Base-by-base conservation (phyloP, 805 yeast species). In the Myxozyma nipponensis region DNA sequence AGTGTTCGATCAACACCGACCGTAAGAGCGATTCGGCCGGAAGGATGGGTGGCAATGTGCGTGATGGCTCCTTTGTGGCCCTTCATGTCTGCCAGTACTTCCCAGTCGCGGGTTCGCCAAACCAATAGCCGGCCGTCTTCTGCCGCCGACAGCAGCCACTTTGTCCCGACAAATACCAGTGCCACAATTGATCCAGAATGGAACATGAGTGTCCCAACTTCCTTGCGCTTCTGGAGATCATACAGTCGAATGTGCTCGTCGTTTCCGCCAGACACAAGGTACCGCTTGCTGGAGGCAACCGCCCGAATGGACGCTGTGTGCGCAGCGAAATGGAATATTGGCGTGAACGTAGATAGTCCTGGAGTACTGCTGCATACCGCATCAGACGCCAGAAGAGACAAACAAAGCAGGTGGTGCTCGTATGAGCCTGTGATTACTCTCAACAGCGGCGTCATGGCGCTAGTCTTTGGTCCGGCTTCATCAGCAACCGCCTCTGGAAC, bases 51-150 rank as follows among this genome's bases (percentile, higher is more conserved):
- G 25, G 89, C 84, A 39, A 93, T 63, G 66, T 89, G 98, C 59
- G 84, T 85, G 39, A 93, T 78, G 46, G 85, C 75, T n/a, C 81
- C 91, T 39, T 76, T 77, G 69, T 91, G 98, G 10, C 97, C 98
- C 66, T 89, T 89, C 67, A 93, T 72, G 13, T 83, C 81, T 3
- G 93, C 95, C 66, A 87, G 82, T 39, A 81, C 76, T 65, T 93
- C 98, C 98, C 98, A 93, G 69, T 93, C 98, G 66, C 86, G 88
- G 2, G 93, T 85, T 67, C 98, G 76, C 98, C 98, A 93, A 38
- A 93, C 77, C 46, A 88, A 79, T 42, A 93, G 81, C 52, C 82
- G 83, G 22, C 96, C 95, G 66, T 93, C 98, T 39, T 86, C 95
- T 1, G 90, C 85, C 0, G 93, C 95, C 10, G 95, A 84, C 23